Evolutionary conservation across 208 protist genomes (phyloP).

Genomic region (Acanthamoeba healyi): DNA sequence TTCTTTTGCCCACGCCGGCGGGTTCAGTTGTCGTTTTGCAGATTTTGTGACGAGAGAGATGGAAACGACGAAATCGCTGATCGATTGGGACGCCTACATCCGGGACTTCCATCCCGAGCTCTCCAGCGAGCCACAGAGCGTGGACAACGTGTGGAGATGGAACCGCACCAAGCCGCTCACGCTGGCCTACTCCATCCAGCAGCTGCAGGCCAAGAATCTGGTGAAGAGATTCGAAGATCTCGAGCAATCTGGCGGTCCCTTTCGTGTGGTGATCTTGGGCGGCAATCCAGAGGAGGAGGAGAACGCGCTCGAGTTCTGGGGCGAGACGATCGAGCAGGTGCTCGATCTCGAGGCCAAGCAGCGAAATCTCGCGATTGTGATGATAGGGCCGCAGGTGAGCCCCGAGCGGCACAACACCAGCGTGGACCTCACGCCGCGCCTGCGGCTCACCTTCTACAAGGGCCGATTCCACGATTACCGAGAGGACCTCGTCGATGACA

Average conservation of each 20-base stretch:
- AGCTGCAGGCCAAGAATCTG: background rate
- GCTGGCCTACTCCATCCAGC: background rate
- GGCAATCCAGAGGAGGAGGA: constrained; percentile 42
- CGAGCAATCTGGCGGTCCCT: background rate
- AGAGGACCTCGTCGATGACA: constrained; percentile 39
- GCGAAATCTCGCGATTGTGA: background rate
- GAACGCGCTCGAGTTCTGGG: constrained; percentile 38
- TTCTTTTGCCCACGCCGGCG: background rate
- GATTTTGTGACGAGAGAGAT: background rate
- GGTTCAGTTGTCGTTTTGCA: background rate
- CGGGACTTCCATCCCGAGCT: background rate
- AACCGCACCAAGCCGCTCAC: constrained; percentile 7
- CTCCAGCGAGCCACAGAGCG: background rate
- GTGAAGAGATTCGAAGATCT: background rate
- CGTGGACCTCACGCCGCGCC: constrained; percentile 21
- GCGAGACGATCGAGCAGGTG: background rate
- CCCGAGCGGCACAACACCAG: constrained; percentile 42
- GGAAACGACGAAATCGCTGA: background rate
- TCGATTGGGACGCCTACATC: background rate
- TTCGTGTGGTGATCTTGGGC: background rate
- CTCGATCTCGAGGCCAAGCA: background rate
- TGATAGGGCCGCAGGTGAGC: constrained; percentile 54
- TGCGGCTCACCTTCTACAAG: constrained; percentile 53
- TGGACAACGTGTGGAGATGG: constrained; percentile 28
- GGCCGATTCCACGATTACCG: constrained; percentile 51